Conservation (phyloP, 2,329 filamentous ascomycete species). For the Penicillium janthinellum region DNA sequence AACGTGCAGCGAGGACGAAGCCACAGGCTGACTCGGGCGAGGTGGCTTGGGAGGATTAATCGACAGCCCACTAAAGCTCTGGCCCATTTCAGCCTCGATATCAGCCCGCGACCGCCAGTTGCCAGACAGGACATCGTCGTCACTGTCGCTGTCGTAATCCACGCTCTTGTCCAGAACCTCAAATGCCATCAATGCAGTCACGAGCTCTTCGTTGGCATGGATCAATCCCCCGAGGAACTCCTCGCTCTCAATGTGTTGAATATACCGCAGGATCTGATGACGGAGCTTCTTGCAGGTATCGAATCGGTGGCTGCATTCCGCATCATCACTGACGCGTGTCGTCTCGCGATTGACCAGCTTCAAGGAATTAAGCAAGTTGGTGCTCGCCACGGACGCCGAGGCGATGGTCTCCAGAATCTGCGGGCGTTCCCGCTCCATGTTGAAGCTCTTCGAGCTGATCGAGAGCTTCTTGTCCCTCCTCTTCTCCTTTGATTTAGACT, state of each 20-base stretch:
- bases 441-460: constrained; percentile 63
- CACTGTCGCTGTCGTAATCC: constrained; percentile 66
- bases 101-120: constrained; percentile 32
- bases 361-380: constrained; percentile 82
- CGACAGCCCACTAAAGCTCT: constrained; percentile 38
- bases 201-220: constrained; percentile 94
- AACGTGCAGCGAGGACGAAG: constrained; percentile 23
- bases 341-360: constrained; percentile 88
- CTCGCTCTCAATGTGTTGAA: constrained; percentile 86
- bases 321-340: constrained; percentile 84
- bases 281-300: constrained; percentile 84
- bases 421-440: constrained; percentile 82
- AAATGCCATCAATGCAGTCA: constrained; percentile 88
- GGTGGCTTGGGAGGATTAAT: constrained; percentile 42
- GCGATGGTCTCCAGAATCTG: constrained; percentile 87
- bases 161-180: constrained; percentile 77
- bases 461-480: constrained; percentile 58
- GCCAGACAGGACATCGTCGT: constrained; percentile 53
- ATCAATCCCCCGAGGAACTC: constrained; percentile 89
- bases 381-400: constrained; percentile 85
- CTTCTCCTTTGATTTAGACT: constrained; percentile 50
- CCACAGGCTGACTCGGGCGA: constrained; percentile 54
- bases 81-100: constrained; percentile 30
- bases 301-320: constrained; percentile 72
- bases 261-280: constrained; percentile 84